Evolutionary conservation across 2,329 filamentous ascomycete genomes (phyloP), one percentile per base, ranked within the genome.

Genomic region (Phaeosphaeriaceae sp.): DNA sequence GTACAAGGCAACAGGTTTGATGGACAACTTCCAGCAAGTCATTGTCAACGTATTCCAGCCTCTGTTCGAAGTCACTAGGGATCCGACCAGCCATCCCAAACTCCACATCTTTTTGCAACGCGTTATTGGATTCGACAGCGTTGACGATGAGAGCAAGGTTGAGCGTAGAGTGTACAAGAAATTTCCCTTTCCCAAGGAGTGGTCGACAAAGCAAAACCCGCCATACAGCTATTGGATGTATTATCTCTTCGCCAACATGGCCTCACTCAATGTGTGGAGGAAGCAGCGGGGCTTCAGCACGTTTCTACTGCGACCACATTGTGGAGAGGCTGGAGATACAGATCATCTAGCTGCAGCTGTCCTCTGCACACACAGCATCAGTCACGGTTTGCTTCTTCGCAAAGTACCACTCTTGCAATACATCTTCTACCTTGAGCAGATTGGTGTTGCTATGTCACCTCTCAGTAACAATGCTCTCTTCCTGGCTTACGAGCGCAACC

Each of bases 211-310:
- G 70, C 93, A 98, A 78, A 99, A 99, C 73, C 95, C 95, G 15
- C 95, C 95, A 0, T 99, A 99, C 81, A 97, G 91, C 75, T 99
- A 99, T 80, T 99, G 95, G 95, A 91, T 98, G 73, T 99, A 99
- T 80, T 96, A 97, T 73, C 84, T 98, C 53, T 98, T 95, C 72
- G 89, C 95, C 62, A 99, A 99, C 77, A 92, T 97, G 77, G 86
- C 90, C 0, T 97, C 93, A 10, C 84, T 99, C 68, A 99, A 99
- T 74, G 86, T 90, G 57, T 97, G 91, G 90, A 88, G 95, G 45
- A 94, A 92, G 73, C 89, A 90, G 73, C 89, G 94, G 51, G 93
- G 93, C 0, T 97, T 98, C 84, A 99, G 96, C 77, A 99, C 95
- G 0, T 96, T 99, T 75, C 84, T 96, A 19, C 83, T 99, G 51